These are phyloP conservation scores for Bipolaris cookei DNA, from an alignment of 2,329 filamentous ascomycete species.

Conservation along the genomic window DNA sequence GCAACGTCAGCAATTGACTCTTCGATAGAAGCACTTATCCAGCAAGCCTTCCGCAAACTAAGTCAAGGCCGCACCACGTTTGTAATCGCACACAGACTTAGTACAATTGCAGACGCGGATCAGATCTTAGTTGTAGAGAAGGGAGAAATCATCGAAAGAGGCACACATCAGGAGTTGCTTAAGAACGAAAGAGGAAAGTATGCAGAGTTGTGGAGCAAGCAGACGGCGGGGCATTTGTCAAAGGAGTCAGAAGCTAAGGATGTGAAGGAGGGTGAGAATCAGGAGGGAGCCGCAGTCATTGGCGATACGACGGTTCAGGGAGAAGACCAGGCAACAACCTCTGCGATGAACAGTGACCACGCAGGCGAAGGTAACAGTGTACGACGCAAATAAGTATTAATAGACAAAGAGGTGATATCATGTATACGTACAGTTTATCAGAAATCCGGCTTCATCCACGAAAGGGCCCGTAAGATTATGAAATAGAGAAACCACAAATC, in stretches of 20 bases:
- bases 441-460: too few relatives aligned
- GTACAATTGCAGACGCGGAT: constrained; percentile 84
- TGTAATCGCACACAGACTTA: constrained; percentile 78
- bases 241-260: constrained; percentile 27
- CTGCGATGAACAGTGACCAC: constrained; percentile 19
- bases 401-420: not conserved
- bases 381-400: constrained; percentile 5
- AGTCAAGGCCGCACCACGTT: constrained; percentile 70
- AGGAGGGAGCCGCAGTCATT: constrained; percentile 16
- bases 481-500: too few relatives aligned
- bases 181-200: constrained; percentile 71
- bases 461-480: not conserved
- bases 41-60: constrained; percentile 64
- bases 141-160: constrained; percentile 77
- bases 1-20: constrained; percentile 87
- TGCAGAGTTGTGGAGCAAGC: constrained; percentile 86
- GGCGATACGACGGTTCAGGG: constrained; percentile 36
- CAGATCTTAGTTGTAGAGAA: constrained; percentile 80
- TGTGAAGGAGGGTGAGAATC: constrained; percentile 21
- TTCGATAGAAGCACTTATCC: constrained; percentile 70
- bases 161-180: constrained; percentile 79
- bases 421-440: not conserved
- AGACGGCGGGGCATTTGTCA: constrained; percentile 57
- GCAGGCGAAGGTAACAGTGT: not conserved
- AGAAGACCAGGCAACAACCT: constrained; percentile 29